phyloP scores from a whole-genome alignment of 1,284 basidiomycete species.

The Trametes pubescens region DNA sequence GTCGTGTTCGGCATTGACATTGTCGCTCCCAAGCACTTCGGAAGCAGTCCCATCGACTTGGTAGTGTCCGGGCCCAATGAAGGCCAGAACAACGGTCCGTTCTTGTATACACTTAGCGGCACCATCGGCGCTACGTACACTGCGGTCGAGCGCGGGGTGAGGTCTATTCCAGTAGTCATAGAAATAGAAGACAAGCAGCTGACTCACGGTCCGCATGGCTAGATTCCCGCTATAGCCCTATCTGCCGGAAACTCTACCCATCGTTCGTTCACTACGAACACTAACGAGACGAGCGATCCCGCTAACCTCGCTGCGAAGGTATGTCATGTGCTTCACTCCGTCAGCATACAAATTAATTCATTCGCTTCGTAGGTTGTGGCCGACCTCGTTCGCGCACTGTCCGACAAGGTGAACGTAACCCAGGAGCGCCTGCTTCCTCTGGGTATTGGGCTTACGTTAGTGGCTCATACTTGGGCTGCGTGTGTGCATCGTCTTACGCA shows the following conservation, averaged over 20 bases:
- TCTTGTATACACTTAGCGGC: slow-evolving; percentile 41
- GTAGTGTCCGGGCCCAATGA: slow-evolving; percentile 43
- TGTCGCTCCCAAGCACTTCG: slow-evolving; percentile 38
- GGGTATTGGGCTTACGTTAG: slow-evolving; percentile 40
- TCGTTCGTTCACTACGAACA: slow-evolving; percentile 42
- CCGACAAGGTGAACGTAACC: slow-evolving; percentile 32
- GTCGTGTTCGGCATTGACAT: slow-evolving; percentile 40
- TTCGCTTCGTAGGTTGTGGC: slow-evolving; percentile 29
- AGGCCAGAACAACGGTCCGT: slow-evolving; percentile 40
- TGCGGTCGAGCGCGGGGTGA: slow-evolving; percentile 40
- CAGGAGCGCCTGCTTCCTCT: slow-evolving; percentile 38
- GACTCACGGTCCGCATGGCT: background rate
- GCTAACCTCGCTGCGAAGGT: slow-evolving; percentile 39
- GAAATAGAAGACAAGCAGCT: background rate
- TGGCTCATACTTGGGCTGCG: background rate
- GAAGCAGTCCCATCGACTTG: slow-evolving; percentile 36
- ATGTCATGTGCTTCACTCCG: background rate
- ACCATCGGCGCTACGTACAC: slow-evolving; percentile 41
- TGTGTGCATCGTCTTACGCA: background rate
- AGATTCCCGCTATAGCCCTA: slow-evolving; percentile 42
- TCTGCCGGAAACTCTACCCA: slow-evolving; percentile 42
- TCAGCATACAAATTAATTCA: background rate
- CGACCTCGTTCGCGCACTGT: slow-evolving; percentile 37
- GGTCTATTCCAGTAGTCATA: background rate
- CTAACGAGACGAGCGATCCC: slow-evolving; percentile 34